Base-by-base conservation (phyloP, 305 asterid species). In the Rubia peregrina region DNA sequence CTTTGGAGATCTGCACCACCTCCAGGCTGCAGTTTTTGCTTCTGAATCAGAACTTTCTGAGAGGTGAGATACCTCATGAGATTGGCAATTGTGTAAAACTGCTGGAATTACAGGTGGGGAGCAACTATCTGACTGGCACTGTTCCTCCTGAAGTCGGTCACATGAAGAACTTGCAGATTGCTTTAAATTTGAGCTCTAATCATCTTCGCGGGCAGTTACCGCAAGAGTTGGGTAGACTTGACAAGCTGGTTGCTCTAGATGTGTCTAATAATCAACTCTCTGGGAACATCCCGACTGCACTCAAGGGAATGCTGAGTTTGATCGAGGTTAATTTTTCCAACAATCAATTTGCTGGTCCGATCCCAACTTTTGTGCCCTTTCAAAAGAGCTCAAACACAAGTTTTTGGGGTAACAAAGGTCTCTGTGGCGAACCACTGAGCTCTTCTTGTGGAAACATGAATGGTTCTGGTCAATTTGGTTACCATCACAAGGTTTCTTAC, bases 281-380 rank as follows among this genome's bases (percentile, higher is more conserved):
- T 33, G 97, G 99, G 53, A 82, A 75, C 75, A 94, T 94, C 63
- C 98, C 99, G 0, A 13, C 74, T 9, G 83, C 90, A 14, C 73
- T 87, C 75, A 88, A 78, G 70, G 99, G 98, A 69, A 94, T 94
- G 99, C 75, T 83, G 71, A 94, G 99, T 73, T 84, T 91, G 88
- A 91, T 94, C 7, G 96, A 88, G 82, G 98, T 94, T 57, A 83
- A 91, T 75, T 91, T 94, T 80, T 89, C 98, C 0, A 87, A 89
- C 79, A 94, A 94, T 76, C 90, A 61, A 21, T 80, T 94, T 36
- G 75, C 74, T 9, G 98, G 99, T 40, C 95, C 86, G 0, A 88
- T 91, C 46, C 99, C 99, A 40, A 76, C 82, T 8, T 94, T 90
- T 66, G 77, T 76, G 8, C 99, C 99, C 0, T 91, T 94, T 74